Percentiles rank a stretch among this genome's conserved stretches.
Evolutionary conservation across 2,329 filamentous ascomycete genomes (phyloP).

Genomic region (Fusarium sambucinum): DNA sequence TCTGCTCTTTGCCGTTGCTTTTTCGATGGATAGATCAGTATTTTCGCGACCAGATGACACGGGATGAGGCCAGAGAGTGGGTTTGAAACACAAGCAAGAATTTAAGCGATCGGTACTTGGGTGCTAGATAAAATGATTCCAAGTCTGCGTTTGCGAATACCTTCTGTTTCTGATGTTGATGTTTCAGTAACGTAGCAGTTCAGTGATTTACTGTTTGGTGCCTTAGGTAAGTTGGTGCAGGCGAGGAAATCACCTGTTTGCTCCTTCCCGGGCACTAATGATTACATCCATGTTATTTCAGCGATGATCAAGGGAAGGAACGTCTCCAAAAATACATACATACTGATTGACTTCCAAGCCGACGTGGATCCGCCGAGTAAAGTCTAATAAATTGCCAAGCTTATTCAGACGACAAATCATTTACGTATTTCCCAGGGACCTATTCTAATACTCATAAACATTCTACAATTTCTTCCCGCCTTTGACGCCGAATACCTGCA

Average conservation of each 20-base stretch:
- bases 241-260: not conserved
- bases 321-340: slow-evolving; percentile 6
- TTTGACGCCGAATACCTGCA: too few relatives aligned
- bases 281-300: not conserved
- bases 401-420: slow-evolving; percentile 7
- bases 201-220: slow-evolving; percentile 2
- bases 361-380: slow-evolving; percentile 5
- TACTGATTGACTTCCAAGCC: not conserved
- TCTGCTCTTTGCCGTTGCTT: slow-evolving; percentile 15
- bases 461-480: too few relatives aligned
- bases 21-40: not conserved
- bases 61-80: slow-evolving; percentile 8
- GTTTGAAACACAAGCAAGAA: slow-evolving; percentile 26
- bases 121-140: not conserved
- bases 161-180: slow-evolving; percentile 16
- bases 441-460: not conserved
- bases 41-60: slow-evolving; percentile 9
- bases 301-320: slow-evolving; percentile 8
- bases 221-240: not conserved
- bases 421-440: not conserved
- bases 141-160: slow-evolving; percentile 14
- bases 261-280: not conserved
- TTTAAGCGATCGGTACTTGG: not conserved
- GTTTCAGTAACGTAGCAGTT: not conserved
- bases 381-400: slow-evolving; percentile 8